A percentile compares a stretch with the other conserved stretches of the same genome.
These are phyloP conservation scores for Suillus ampliporus DNA, from an alignment of 768 basidiomycete species.

Conservation along the genomic window DNA sequence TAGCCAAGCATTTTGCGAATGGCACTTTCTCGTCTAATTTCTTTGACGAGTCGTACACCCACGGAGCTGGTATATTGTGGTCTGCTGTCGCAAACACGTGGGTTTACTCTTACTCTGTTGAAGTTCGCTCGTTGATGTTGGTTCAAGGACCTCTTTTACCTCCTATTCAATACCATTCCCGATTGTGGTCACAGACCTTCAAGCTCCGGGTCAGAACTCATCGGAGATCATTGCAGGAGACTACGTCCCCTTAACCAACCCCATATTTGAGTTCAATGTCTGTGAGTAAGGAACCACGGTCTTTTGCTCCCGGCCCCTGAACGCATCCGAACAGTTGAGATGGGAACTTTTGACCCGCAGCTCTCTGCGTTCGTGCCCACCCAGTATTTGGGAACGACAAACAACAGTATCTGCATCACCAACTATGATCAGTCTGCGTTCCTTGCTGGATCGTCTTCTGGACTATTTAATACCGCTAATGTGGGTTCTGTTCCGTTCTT, in stretches of 20 bases:
- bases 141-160: constrained; percentile 37
- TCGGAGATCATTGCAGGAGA: constrained; percentile 28
- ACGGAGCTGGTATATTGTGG: constrained; percentile 43
- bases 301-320: background rate
- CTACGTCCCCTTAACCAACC: constrained; percentile 36
- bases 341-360: constrained; percentile 49
- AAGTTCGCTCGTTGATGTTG: constrained; percentile 8
- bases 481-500: constrained; percentile 19
- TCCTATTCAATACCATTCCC: constrained; percentile 46
- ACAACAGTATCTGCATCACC: constrained; percentile 36
- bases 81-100: constrained; percentile 40
- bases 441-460: constrained; percentile 48
- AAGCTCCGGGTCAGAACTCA: constrained; percentile 30
- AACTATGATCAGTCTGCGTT: constrained; percentile 42
- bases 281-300: constrained; percentile 24
- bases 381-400: constrained; percentile 49
- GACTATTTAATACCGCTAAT: constrained; percentile 39
- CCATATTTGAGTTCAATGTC: constrained; percentile 43
- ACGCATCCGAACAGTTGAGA: constrained; percentile 35
- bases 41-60: constrained; percentile 32
- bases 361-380: constrained; percentile 52
- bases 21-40: constrained; percentile 41
- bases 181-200: constrained; percentile 38
- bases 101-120: constrained; percentile 15
- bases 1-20: constrained; percentile 46